Evolutionary conservation across 768 basidiomycete genomes (phyloP), one percentile per base, ranked within the genome.

Genomic region (Cystobasidium onofrii): DNA sequence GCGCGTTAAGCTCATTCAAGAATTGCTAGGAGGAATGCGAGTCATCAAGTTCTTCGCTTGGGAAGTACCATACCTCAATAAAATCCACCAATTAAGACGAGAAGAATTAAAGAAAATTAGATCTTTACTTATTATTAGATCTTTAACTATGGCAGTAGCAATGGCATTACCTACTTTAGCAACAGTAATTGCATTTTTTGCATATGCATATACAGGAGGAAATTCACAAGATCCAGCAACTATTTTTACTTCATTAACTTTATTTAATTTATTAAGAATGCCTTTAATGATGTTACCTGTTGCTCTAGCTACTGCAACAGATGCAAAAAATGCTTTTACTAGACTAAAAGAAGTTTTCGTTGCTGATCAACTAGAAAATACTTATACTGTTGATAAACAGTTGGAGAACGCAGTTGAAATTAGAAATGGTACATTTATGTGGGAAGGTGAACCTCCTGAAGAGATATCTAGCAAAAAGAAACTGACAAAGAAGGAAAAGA

Each of bases 1-100:
- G 79, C 87, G 94, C 12, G 89, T 90, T 17, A 92, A 91, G 78
- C 82, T 93, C 2, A 85, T 96, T 13, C 92, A 94, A 80, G 94
- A 98, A 79, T 84, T 98, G 0, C 82, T 96, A 0, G 87, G 88
- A 17, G 90, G 90, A 0, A 93, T 96, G 87, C 89, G 90, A 76
- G 86, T 95, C 75, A 90, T 96, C 84, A 96, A 96, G 81, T 88
- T 89, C 80, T 94, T 94, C 72, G 77, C 79, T 2, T 79, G 78
- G 78, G 79, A 79, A 64, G 33, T 64, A 0, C 90, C 93, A 0
- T 94, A 91, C 81, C 84, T 95, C 27, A 83, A 86, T 18, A 86
- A 88, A 55, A 85, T 96, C 31, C 84, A 85, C 34, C 85, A 85
- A 50, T 89, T 89, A 78, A 84, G 94, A 65, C 83, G 82, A 62